These are phyloP conservation scores for Penicillium cataractarum DNA, from an alignment of 495 filamentous ascomycete genomes.

Conservation along the genomic window DNA sequence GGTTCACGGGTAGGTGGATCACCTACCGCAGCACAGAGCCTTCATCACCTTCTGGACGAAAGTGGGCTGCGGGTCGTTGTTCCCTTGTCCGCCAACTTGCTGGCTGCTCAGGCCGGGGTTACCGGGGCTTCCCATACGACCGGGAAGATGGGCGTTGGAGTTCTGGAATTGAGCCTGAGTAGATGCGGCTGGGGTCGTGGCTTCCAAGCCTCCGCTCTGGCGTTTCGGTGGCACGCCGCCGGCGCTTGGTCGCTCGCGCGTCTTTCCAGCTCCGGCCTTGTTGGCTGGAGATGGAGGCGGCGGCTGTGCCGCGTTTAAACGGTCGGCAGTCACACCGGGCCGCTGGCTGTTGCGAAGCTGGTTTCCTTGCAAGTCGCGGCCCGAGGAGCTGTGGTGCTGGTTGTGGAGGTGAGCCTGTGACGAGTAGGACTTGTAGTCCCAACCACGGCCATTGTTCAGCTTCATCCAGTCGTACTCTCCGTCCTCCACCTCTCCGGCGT, in stretches of 20 bases:
- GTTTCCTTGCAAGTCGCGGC: conserved; percentile 73
- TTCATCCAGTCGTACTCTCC: conserved; percentile 99
- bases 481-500: conserved; percentile 92
- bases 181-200: conserved; percentile 76
- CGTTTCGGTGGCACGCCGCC: conserved; percentile 70
- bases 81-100: conserved; percentile 44
- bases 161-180: conserved; percentile 90
- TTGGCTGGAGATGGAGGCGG: conserved; percentile 79
- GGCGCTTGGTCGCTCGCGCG: conserved; percentile 80
- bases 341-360: conserved; percentile 62
- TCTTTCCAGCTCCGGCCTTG: conserved; percentile 77
- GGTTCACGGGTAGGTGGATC: conserved; percentile 24
- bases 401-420: conserved; percentile 75
- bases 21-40: conserved; percentile 78
- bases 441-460: conserved; percentile 90
- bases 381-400: conserved; percentile 75
- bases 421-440: conserved; percentile 90
- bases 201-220: conserved; percentile 76
- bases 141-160: conserved; percentile 81
- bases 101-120: conserved; percentile 60
- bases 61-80: conserved; percentile 53
- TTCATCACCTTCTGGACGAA: conserved; percentile 75
- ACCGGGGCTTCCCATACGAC: conserved; percentile 59
- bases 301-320: conserved; percentile 97
- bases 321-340: conserved; percentile 74